These are phyloP conservation scores for Penicillium italicum DNA, from an alignment of 2,329 filamentous ascomycete genomes.

Conservation along the genomic window DNA sequence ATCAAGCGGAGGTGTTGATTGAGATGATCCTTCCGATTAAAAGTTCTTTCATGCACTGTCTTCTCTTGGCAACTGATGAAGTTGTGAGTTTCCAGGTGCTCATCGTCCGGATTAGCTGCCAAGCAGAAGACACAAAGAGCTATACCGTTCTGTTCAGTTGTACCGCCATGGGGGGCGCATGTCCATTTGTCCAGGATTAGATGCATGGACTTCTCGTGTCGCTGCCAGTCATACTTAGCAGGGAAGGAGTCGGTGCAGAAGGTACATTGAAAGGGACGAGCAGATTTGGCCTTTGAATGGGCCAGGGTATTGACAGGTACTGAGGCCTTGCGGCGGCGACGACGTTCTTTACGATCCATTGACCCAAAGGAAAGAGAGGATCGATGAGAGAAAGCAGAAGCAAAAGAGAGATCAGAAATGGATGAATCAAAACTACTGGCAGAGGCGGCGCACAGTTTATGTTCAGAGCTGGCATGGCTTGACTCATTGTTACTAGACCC, in stretches of 20 bases:
- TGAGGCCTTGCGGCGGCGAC: conserved; percentile 51
- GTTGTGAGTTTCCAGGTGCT: conserved; percentile 59
- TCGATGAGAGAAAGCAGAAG: conserved; percentile 55
- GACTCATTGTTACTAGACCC: conserved; percentile 51
- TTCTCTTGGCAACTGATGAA: conserved; percentile 59
- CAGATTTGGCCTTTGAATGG: conserved; percentile 40
- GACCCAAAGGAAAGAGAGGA: conserved; percentile 56
- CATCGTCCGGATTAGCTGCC: conserved; percentile 50
- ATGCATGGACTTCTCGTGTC: conserved; percentile 58
- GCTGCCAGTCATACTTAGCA: conserved; percentile 58
- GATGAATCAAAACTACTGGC: conserved; percentile 55
- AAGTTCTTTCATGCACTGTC: conserved; percentile 56
- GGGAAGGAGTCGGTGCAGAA: conserved; percentile 57
- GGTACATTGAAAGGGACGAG: conserved; percentile 55
- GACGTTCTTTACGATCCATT: conserved; percentile 56
- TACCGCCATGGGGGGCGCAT: conserved; percentile 57
- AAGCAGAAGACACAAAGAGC: conserved; percentile 59
- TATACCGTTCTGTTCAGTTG: conserved; percentile 49
- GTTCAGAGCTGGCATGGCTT: conserved; percentile 48
- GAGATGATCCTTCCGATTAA: conserved; percentile 61
- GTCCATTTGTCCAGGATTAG: conserved; percentile 57
- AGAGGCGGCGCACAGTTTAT: conserved; percentile 51
- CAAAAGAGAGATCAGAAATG: conserved; percentile 53
- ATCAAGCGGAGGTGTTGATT: conserved; percentile 60
- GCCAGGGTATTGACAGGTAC: conserved; percentile 41